Evolutionary conservation across 768 basidiomycete species (phyloP).

Genomic region (Amanita fuliginea): DNA sequence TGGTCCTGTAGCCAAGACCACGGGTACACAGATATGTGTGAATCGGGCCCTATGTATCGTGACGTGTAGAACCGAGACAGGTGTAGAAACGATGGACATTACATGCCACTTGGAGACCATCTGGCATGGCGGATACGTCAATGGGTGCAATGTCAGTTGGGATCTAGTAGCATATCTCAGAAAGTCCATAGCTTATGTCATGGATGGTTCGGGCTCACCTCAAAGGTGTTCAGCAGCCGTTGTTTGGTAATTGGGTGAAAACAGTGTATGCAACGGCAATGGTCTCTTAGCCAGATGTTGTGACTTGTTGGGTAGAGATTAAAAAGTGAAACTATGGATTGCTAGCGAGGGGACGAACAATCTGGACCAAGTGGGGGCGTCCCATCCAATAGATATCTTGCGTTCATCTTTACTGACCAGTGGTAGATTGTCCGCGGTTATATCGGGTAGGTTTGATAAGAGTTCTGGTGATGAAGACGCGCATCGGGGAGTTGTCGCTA

Average conservation of each 20-base stretch:
- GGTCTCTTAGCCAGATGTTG: constrained; percentile 86
- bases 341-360: constrained; percentile 41
- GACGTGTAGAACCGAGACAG: constrained; percentile 17
- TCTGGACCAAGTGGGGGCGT: constrained; percentile 58
- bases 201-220: constrained; percentile 32
- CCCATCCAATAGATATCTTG: constrained; percentile 65
- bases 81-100: constrained; percentile 15
- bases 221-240: constrained; percentile 77
- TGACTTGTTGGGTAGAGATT: constrained; percentile 43
- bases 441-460: not conserved
- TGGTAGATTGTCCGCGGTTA: constrained; percentile 30
- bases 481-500: not conserved
- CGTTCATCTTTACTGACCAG: constrained; percentile 43
- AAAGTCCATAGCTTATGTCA: not conserved
- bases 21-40: constrained; percentile 78
- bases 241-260: constrained; percentile 88
- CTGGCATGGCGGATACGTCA: constrained; percentile 37
- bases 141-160: constrained; percentile 61
- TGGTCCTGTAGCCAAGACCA: constrained; percentile 75
- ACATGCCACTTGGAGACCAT: constrained; percentile 75
- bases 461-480: not conserved
- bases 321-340: not conserved
- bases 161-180: constrained; percentile 37
- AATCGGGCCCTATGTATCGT: constrained; percentile 34
- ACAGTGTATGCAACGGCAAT: constrained; percentile 81